Percentiles rank a stretch among this genome's conserved stretches.
Evolutionary conservation across 1,284 basidiomycete genomes (phyloP).

Genomic region (Leccinum ponderosum): DNA sequence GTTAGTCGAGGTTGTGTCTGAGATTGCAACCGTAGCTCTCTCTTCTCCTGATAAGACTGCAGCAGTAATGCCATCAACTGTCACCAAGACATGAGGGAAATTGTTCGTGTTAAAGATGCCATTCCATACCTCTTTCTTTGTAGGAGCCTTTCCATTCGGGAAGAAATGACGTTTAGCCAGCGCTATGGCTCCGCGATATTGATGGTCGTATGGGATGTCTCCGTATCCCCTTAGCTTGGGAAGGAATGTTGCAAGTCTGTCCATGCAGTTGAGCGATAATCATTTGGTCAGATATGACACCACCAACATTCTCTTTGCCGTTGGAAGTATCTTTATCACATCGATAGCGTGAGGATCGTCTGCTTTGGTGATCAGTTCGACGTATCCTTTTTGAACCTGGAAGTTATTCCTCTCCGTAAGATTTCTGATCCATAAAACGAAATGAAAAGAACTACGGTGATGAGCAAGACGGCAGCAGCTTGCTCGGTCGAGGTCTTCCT

Average conservation of each 20-base stretch:
- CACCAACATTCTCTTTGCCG: constrained; percentile 27
- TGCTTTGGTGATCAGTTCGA: constrained; percentile 21
- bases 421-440: background rate
- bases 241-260: constrained; percentile 30
- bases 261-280: constrained; percentile 3
- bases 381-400: constrained; percentile 30
- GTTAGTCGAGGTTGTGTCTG: constrained; percentile 7
- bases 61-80: constrained; percentile 30
- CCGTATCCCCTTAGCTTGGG: constrained; percentile 34
- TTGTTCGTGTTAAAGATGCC: background rate
- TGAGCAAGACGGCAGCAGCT: constrained; percentile 25
- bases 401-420: constrained; percentile 1
- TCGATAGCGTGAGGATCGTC: constrained; percentile 22
- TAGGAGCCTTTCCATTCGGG: constrained; percentile 22
- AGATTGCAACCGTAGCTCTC: constrained; percentile 10
- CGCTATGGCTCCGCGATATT: constrained; percentile 32
- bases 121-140: constrained; percentile 27
- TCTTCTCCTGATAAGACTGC: constrained; percentile 28
- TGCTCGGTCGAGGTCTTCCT: constrained; percentile 25
- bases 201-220: constrained; percentile 27
- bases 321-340: constrained; percentile 27
- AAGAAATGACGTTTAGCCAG: constrained; percentile 32
- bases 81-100: constrained; percentile 7
- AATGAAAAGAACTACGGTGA: constrained; percentile 13
- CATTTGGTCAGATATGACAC: background rate